phyloP scores from a whole-genome alignment of 257 asterid genomes.

The Jacaranda copaia region DNA sequence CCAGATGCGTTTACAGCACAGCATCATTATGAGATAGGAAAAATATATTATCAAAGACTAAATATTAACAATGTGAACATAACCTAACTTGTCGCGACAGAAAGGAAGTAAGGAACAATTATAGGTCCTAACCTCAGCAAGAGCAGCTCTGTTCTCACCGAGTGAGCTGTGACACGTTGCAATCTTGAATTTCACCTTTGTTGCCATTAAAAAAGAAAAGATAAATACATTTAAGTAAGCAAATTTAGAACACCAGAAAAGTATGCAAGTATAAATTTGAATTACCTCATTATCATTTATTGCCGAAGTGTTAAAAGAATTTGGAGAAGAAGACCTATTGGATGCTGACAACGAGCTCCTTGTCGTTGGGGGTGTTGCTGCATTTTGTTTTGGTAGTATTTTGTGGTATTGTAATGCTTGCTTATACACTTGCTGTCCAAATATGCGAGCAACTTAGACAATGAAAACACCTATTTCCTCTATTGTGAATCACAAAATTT shows the following conservation, averaged over 20 bases:
- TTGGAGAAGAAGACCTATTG: slow-evolving; percentile 83
- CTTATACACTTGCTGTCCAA: slow-evolving; percentile 73
- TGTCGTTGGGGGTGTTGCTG: slow-evolving; percentile 52
- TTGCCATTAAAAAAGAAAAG: slow-evolving; percentile 31
- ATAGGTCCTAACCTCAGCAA: slow-evolving; percentile 70
- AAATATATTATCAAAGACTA: not conserved
- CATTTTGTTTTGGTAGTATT: slow-evolving; percentile 68
- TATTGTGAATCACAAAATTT: slow-evolving; percentile 5
- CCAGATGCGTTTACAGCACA: slow-evolving; percentile 20
- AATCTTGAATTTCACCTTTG: slow-evolving; percentile 89
- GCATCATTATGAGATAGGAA: slow-evolving; percentile 21
- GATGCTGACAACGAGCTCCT: slow-evolving; percentile 71
- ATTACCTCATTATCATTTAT: slow-evolving; percentile 92
- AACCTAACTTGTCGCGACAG: slow-evolving; percentile 26
- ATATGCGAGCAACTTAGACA: slow-evolving; percentile 21
- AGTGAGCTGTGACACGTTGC: slow-evolving; percentile 76
- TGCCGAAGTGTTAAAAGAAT: slow-evolving; percentile 64
- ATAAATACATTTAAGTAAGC: slow-evolving; percentile 4
- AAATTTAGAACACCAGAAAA: slow-evolving; percentile 17
- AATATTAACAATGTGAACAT: slow-evolving; percentile 5
- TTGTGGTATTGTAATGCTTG: slow-evolving; percentile 86
- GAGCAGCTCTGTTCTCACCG: slow-evolving; percentile 81
- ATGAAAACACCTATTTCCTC: slow-evolving; percentile 1
- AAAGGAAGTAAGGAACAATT: slow-evolving; percentile 32
- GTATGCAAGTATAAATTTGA: slow-evolving; percentile 1